Evolutionary conservation across 2,329 filamentous ascomycete genomes (phyloP).

Genomic region (Aureobasidium sp.): DNA sequence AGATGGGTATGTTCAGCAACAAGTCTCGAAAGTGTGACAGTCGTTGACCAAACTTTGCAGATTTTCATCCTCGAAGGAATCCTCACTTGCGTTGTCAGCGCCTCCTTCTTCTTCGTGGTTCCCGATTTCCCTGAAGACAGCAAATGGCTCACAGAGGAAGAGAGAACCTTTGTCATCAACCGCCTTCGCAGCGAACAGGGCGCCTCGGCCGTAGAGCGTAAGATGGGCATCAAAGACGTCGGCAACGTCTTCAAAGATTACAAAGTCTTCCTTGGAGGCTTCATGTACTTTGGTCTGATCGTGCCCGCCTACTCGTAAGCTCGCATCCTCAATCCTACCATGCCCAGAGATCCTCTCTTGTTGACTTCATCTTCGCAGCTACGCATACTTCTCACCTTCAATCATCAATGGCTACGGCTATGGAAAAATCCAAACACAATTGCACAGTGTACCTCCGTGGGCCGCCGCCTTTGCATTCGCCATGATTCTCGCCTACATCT

Average conservation of each 20-base stretch:
- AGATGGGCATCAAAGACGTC: conserved; percentile 36
- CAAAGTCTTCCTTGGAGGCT: conserved; percentile 41
- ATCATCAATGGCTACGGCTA: conserved; percentile 46
- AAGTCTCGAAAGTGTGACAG: not conserved
- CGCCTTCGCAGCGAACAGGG: conserved; percentile 42
- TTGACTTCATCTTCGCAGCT: conserved; percentile 17
- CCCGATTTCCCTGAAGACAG: conserved; percentile 52
- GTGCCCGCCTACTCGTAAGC: conserved; percentile 29
- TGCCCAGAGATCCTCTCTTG: not conserved
- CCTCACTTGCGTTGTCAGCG: conserved; percentile 34
- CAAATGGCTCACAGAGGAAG: conserved; percentile 33
- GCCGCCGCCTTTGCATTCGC: conserved; percentile 69
- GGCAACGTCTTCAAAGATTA: conserved; percentile 40
- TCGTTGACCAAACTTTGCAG: not conserved
- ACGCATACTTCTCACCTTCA: conserved; percentile 40
- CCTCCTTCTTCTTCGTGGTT: conserved; percentile 39
- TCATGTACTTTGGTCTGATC: conserved; percentile 45
- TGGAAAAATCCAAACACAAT: conserved; percentile 44
- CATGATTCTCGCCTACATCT: conserved; percentile 64
- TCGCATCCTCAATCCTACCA: too few species aligned
- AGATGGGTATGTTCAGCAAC: conserved; percentile 43
- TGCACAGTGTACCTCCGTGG: conserved; percentile 53
- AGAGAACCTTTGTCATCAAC: conserved; percentile 39
- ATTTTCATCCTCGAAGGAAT: conserved; percentile 59
- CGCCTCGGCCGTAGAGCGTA: conserved; percentile 36